Percentiles rank a stretch among this genome's conserved stretches.
phyloP scores from a whole-genome alignment of 768 basidiomycete species.

The Tulasnella sp. region DNA sequence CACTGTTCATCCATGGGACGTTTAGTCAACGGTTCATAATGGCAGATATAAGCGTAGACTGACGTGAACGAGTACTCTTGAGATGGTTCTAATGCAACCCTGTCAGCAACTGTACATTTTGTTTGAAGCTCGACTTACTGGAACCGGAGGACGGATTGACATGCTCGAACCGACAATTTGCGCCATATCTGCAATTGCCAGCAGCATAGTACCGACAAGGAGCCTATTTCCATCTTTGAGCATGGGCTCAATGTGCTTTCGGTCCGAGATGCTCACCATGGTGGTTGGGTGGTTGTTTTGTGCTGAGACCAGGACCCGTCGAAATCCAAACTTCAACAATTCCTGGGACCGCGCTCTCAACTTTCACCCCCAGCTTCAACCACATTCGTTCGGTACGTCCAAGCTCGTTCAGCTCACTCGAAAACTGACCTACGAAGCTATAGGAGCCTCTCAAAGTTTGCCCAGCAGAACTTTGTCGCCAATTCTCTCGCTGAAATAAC shows the following conservation, averaged over 20 bases:
- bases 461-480: neutral
- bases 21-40: neutral
- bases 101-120: neutral
- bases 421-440: neutral
- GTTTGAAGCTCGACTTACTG: neutral
- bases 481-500: neutral
- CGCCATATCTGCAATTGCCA: neutral
- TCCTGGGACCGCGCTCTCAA: neutral
- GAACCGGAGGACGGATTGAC: neutral
- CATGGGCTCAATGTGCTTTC: neutral
- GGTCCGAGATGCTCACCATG: neutral
- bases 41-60: neutral
- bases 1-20: constrained; percentile 29
- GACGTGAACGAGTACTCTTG: neutral
- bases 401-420: neutral
- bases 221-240: neutral
- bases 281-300: neutral
- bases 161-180: neutral
- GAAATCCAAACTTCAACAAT: neutral
- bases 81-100: neutral
- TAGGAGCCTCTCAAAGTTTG: neutral
- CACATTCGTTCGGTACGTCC: neutral
- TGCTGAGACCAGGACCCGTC: neutral
- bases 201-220: neutral
- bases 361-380: neutral